phyloP scores from a whole-genome alignment of 352 stramenopile genomes.

The Globisporangium cystogenes region DNA sequence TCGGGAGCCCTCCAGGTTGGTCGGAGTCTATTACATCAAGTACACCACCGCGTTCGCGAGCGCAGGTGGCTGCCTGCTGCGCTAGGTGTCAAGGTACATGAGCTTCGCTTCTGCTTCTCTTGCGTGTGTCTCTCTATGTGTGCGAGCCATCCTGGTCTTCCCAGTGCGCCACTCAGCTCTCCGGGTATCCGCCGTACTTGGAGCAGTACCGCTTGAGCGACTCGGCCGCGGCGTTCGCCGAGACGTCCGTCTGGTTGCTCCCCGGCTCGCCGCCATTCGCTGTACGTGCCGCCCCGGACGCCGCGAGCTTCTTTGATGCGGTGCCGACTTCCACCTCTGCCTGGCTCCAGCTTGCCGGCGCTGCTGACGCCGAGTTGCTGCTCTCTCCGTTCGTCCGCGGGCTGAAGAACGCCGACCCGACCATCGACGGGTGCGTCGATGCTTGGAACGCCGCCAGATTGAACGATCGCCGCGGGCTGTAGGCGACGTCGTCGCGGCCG shows the following conservation, averaged over 20 bases:
- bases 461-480: conserved; percentile 29
- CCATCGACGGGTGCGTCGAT: conserved; percentile 4
- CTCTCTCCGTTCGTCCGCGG: conserved; percentile 13
- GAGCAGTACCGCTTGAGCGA: conserved; percentile 82
- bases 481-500: conserved; percentile 23
- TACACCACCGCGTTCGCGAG: conserved; percentile 6
- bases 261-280: neutral
- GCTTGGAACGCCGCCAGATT: conserved; percentile 56
- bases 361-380: conserved; percentile 14
- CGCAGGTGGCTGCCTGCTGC: conserved; percentile 3
- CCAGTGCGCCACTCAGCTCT: conserved; percentile 16
- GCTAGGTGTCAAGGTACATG: neutral
- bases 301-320: neutral
- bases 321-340: conserved; percentile 17
- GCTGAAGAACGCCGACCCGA: conserved; percentile 9
- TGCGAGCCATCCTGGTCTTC: neutral
- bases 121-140: neutral
- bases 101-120: neutral
- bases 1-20: neutral
- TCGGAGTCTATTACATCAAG: conserved; percentile 4
- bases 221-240: conserved; percentile 23
- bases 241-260: conserved; percentile 18
- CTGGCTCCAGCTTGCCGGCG: conserved; percentile 34
- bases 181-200: conserved; percentile 81
- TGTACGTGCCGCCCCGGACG: neutral